Evolutionary conservation across 257 asterid genomes (phyloP), one percentile per base, ranked within the genome.

Genomic region (Capsicum pubescens): DNA sequence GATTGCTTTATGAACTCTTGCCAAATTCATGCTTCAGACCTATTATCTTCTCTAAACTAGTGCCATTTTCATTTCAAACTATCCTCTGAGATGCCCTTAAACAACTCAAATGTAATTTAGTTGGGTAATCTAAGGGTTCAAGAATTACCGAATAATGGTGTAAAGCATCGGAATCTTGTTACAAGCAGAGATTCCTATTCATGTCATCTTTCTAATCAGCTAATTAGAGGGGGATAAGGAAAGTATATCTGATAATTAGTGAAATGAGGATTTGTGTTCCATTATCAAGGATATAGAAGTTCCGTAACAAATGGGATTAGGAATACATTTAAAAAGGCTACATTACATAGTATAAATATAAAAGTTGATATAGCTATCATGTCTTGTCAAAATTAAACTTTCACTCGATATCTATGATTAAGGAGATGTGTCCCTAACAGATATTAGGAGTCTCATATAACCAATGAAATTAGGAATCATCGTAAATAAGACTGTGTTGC

Each of bases 181-280:
- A 70, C 17, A 17, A 17, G 36, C 0, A 70, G 57, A 17, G 36
- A 17, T 44, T 0, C 44, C 17, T 70, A 70, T n/a, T 44, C 36
- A 26, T 64, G 44, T 26, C 44, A 44, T 70, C 79, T 42, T 70
- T 70, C 57, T 17, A 70, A 70, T 70, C 79, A 44, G 79, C 44
- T 70, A 70, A 9, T 50, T 70, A 17, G 35, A 70, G 79, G 17
- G 56, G 72, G 11, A 44, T 70, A 70, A 9, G 6, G 79, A 17
- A 39, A 46, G 5, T 17, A 70, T 17, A 70, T 70, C 8, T 70
- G 32, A 70, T 44, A 8, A 39, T 69, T 1, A 42, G 79, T 9
- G 79, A 70, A 70, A 70, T 42, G 9, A 70, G 79, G 56, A 42
- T 4, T 42, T 19, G 54, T 17, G 16, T 44, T 46, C 35, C 36